phyloP scores from a whole-genome alignment of 2,329 filamentous ascomycete species.

The Rosellinia necatrix region DNA sequence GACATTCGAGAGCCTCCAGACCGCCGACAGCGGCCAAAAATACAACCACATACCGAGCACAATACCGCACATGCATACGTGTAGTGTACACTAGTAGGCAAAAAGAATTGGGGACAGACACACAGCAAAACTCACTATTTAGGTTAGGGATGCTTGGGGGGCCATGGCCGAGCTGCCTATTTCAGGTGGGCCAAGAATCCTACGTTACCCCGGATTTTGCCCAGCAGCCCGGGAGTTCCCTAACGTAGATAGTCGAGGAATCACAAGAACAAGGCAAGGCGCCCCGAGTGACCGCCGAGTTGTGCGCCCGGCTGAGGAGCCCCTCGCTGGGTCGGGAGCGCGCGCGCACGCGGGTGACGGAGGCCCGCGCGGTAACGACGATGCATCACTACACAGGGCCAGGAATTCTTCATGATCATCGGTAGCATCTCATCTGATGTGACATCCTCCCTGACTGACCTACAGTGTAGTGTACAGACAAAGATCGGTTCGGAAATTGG shows the following conservation, averaged over 20 bases:
- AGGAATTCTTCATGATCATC: not conserved
- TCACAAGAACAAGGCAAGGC: not conserved
- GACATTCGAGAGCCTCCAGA: not conserved
- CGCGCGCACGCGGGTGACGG: not conserved
- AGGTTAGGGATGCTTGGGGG: not conserved
- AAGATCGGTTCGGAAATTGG: too few relatives aligned
- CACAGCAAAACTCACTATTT: not conserved
- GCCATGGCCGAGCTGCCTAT: constrained; percentile 5
- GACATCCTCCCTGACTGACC: not conserved
- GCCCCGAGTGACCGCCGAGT: not conserved
- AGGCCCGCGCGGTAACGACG: not conserved
- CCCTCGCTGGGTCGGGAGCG: not conserved
- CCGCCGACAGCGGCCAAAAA: too few relatives aligned
- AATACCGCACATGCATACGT: not conserved
- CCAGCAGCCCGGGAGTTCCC: too few relatives aligned
- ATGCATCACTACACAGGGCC: not conserved
- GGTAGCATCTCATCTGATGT: not conserved
- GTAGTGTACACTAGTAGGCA: not conserved
- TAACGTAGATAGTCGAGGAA: too few relatives aligned
- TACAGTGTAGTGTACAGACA: too few relatives aligned
- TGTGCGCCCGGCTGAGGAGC: too few relatives aligned
- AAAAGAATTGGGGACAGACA: not conserved
- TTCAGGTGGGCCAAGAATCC: constrained; percentile 1
- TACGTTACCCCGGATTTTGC: not conserved
- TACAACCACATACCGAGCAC: too few relatives aligned